Evolutionary conservation across 2,329 filamentous ascomycete genomes (phyloP).

Genomic region (Exophiala aquamarina): DNA sequence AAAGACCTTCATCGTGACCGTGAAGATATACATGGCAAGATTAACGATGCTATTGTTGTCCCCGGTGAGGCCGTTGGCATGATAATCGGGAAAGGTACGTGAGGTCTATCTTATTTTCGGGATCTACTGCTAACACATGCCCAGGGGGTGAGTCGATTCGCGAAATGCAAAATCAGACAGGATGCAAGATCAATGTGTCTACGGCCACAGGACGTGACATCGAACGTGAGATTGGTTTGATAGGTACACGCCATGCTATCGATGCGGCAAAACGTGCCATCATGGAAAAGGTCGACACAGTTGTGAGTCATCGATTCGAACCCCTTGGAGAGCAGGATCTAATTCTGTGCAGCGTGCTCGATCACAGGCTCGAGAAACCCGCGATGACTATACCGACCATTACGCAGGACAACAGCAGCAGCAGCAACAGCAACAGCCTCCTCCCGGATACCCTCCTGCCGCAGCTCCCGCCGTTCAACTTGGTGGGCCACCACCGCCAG

Average conservation of each 20-base stretch:
- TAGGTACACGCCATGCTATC: slow-evolving; percentile 76
- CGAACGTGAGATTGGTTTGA: slow-evolving; percentile 82
- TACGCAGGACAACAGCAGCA: slow-evolving; percentile 44
- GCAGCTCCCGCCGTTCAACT: slow-evolving; percentile 35
- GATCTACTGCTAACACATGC: slow-evolving; percentile 27
- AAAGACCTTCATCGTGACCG: slow-evolving; percentile 41
- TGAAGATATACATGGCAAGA: slow-evolving; percentile 52
- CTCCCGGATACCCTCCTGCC: slow-evolving; percentile 28
- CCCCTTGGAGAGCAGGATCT: slow-evolving; percentile 29
- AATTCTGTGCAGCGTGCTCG: slow-evolving; percentile 44
- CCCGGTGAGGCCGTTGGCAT: slow-evolving; percentile 91
- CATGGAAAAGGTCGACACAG: slow-evolving; percentile 87
- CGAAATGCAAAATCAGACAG: slow-evolving; percentile 83
- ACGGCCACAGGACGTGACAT: slow-evolving; percentile 75
- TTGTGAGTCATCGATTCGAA: slow-evolving; percentile 59
- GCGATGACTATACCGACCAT: slow-evolving; percentile 33
- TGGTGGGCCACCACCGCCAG: slow-evolving; percentile 49
- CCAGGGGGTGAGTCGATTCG: slow-evolving; percentile 82
- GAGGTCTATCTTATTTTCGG: neutral
- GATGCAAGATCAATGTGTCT: slow-evolving; percentile 93
- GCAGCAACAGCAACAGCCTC: slow-evolving; percentile 43
- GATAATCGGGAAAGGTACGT: slow-evolving; percentile 82
- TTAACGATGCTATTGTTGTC: slow-evolving; percentile 79
- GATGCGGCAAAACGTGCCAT: slow-evolving; percentile 79
- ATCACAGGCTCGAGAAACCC: slow-evolving; percentile 41